Percentiles rank a stretch among this genome's conserved stretches.
phyloP scores from a whole-genome alignment of 202 grass and related monocot genomes.

The Carex arenaria region DNA sequence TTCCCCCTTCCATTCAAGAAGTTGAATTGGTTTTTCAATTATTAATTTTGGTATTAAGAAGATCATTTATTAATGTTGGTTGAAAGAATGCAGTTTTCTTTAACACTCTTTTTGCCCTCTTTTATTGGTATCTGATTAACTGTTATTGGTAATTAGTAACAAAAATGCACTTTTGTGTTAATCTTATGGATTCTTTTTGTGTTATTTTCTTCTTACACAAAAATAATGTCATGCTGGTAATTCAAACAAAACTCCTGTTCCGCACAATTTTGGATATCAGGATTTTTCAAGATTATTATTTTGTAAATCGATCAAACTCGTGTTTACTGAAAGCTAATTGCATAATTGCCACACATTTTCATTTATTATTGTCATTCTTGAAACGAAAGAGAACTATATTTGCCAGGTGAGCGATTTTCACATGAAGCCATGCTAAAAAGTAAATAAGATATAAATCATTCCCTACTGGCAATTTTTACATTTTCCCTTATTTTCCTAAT shows the following conservation, averaged over 20 bases:
- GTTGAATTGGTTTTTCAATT: not conserved
- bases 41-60: not conserved
- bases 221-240: not conserved
- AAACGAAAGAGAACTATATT: not conserved
- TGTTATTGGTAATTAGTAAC: not conserved
- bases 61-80: too few relatives aligned
- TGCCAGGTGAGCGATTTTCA: not conserved
- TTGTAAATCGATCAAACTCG: not conserved
- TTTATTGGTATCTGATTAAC: not conserved
- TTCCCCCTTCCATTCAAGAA: not conserved
- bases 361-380: not conserved
- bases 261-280: not conserved
- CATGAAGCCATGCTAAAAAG: not conserved
- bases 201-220: not conserved
- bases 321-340: not conserved
- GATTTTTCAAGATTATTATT: not conserved
- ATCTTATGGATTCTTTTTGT: slow-evolving; percentile 1
- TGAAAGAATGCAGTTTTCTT: not conserved
- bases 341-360: not conserved
- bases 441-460: not conserved
- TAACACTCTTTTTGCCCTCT: not conserved
- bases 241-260: not conserved
- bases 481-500: not conserved
- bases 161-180: slow-evolving; percentile 1
- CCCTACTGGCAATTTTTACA: not conserved